These are phyloP conservation scores for Alternaria sp. DNA, from an alignment of 2,329 filamentous ascomycete species.

Conservation along the genomic window DNA sequence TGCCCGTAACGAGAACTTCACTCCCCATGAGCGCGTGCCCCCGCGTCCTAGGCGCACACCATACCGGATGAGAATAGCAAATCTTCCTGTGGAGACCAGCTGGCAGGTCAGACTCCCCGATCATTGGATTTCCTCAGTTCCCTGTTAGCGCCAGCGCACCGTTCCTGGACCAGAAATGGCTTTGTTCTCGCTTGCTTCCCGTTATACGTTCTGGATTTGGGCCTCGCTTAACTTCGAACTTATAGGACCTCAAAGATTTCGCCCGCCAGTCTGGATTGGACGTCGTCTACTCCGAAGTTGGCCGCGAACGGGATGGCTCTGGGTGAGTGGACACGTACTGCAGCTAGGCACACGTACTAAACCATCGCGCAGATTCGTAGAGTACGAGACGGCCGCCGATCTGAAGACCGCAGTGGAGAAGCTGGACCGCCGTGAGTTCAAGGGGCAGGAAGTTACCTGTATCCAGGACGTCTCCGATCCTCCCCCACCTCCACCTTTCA, in stretches of 20 bases:
- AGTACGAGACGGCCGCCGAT: constrained; percentile 93
- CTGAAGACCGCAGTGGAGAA: constrained; percentile 92
- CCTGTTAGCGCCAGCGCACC: constrained; percentile 44
- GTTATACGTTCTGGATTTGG: constrained; percentile 45
- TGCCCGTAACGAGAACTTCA: constrained; percentile 66
- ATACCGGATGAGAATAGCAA: constrained; percentile 96
- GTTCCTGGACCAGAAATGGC: constrained; percentile 47
- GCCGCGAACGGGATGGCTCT: constrained; percentile 87
- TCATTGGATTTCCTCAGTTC: constrained; percentile 52
- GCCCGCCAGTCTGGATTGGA: constrained; percentile 95
- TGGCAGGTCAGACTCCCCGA: constrained; percentile 94
- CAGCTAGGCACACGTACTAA: neutral
- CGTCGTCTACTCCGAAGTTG: constrained; percentile 97
- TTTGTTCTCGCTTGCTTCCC: constrained; percentile 44
- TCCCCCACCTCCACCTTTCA: constrained; percentile 45
- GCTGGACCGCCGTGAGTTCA: constrained; percentile 91
- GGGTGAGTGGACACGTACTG: constrained; percentile 67
- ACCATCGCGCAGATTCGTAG: constrained; percentile 75
- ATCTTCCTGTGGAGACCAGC: constrained; percentile 97
- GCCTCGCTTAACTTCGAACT: constrained; percentile 77
- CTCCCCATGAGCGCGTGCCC: constrained; percentile 68
- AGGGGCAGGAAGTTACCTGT: constrained; percentile 85
- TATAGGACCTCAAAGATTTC: constrained; percentile 99
- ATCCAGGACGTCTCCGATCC: constrained; percentile 74
- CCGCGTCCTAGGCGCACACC: constrained; percentile 91